Evolutionary conservation across 768 basidiomycete species (phyloP), one percentile per base, ranked within the genome.

Genomic region (Phanerochaete carnosa): DNA sequence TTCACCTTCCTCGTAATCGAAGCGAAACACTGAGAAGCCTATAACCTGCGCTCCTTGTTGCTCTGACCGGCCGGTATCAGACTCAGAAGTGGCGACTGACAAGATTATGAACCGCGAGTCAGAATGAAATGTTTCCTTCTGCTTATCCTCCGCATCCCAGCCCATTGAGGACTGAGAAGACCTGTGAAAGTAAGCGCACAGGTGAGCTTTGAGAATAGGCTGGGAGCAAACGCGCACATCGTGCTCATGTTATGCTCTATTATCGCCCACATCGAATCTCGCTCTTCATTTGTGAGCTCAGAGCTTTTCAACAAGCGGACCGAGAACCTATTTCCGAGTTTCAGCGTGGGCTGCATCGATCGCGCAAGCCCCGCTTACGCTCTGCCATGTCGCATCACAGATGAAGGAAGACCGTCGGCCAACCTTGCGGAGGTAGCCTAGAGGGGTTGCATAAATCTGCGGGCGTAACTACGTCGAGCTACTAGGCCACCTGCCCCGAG

Each of bases 21-120:
- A 94, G 1, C 91, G 83, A 69, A 93, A 92, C 74, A 84, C 83
- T 16, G 78, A 64, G 66, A 75, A 83, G 9, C 76, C 81, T 9
- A 73, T 54, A 2, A 75, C 19, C 3, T 57, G 81, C 30, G 79
- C 52, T 33, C 45, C 43, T 66, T 58, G 46, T 60, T 67, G 37
- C 22, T 53, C 56, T 39, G 13, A 55, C 45, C 54, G 46, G n/a
- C 3, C 5, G 19, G 39, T 4, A 43, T 43, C 39, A 43, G 39
- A 43, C 47, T 49, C 47, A 11, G 35, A 45, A 16, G 37, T 13
- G 39, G 29, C 30, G 1, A 23, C 51, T 26, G 65, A 53, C 7
- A 80, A 75, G 25, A 90, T 60, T 57, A 91, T 68, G 69, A 87
- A 90, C 22, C 91, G 83, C 47, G 88, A 85, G 30, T 77, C 69